Conservation (phyloP, 768 basidiomycete genomes). For the Pleurotus eryngii region DNA sequence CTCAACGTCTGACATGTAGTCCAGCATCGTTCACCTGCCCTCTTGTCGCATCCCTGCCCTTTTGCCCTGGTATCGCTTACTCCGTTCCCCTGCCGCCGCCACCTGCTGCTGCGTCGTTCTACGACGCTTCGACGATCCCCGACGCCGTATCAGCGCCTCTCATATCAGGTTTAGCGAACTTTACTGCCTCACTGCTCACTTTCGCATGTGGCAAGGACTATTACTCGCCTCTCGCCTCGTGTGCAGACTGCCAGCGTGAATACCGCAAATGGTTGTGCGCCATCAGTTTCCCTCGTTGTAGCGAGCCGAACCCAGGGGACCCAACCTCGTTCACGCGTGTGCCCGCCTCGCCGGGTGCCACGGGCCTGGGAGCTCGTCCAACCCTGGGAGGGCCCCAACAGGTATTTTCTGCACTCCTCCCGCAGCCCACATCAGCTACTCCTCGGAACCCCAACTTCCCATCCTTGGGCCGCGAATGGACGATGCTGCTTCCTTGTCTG, state of each 20-base stretch:
- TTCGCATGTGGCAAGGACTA: constrained; percentile 76
- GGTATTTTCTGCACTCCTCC: constrained; percentile 45
- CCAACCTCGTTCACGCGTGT: constrained; percentile 31
- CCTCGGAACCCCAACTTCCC: constrained; percentile 48
- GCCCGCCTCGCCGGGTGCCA: constrained; percentile 26
- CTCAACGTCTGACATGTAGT: background rate
- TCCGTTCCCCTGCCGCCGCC: constrained; percentile 63
- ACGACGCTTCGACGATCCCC: constrained; percentile 53
- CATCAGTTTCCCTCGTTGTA: constrained; percentile 71
- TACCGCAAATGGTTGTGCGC: constrained; percentile 81
- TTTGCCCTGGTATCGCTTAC: constrained; percentile 69
- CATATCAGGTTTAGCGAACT: constrained; percentile 62
- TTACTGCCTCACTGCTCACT: constrained; percentile 68
- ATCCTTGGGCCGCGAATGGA: constrained; percentile 42
- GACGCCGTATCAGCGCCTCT: constrained; percentile 45
- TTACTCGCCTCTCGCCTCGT: constrained; percentile 77
- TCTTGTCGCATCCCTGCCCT: constrained; percentile 67
- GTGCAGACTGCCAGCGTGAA: constrained; percentile 67
- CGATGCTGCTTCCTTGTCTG: constrained; percentile 71
- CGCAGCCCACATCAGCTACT: constrained; percentile 35
- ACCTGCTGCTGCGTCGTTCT: constrained; percentile 34
- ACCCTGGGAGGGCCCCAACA: constrained; percentile 28
- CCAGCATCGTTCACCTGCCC: constrained; percentile 67
- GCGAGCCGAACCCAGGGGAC: constrained; percentile 42
- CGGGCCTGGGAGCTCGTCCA: constrained; percentile 25